phyloP scores from a whole-genome alignment of 2,329 filamentous ascomycete genomes.

The Arthrobotrys sphaeroides region DNA sequence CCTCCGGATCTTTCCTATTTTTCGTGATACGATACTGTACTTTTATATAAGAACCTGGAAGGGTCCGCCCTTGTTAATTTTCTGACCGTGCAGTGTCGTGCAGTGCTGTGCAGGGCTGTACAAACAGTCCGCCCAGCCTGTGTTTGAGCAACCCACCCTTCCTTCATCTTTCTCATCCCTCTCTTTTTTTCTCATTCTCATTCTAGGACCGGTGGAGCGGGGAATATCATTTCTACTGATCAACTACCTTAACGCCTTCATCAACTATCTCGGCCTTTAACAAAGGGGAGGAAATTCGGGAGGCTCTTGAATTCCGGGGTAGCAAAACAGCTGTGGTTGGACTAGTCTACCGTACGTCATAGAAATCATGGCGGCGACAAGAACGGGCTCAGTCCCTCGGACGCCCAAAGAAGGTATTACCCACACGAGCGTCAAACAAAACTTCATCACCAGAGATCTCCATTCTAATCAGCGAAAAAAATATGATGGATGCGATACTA shows the following conservation, averaged over 20 bases:
- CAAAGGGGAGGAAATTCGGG: background rate
- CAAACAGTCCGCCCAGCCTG: slow-evolving; percentile 1
- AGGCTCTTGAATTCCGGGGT: slow-evolving; percentile 14
- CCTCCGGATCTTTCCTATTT: background rate
- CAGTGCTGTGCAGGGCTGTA: background rate
- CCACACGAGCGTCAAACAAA: slow-evolving; percentile 14
- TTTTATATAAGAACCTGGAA: background rate
- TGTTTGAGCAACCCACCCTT: slow-evolving; percentile 32
- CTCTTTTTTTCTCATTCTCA: background rate
- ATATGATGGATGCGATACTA: background rate
- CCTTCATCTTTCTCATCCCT: background rate
- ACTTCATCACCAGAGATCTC: too few relatives aligned
- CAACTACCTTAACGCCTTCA: too few relatives aligned
- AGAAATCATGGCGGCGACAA: slow-evolving; percentile 41
- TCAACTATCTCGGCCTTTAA: background rate
- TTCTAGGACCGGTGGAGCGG: too few relatives aligned
- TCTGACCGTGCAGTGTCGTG: too few relatives aligned
- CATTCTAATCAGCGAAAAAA: background rate
- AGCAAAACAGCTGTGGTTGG: background rate
- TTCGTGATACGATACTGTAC: background rate
- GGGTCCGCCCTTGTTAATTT: background rate
- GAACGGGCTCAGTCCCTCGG: slow-evolving; percentile 35
- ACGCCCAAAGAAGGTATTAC: slow-evolving; percentile 40
- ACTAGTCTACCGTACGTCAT: slow-evolving; percentile 8
- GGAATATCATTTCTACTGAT: too few relatives aligned